Evolutionary conservation across 1,284 basidiomycete species (phyloP).

Genomic region (Leccinum ambiguum): DNA sequence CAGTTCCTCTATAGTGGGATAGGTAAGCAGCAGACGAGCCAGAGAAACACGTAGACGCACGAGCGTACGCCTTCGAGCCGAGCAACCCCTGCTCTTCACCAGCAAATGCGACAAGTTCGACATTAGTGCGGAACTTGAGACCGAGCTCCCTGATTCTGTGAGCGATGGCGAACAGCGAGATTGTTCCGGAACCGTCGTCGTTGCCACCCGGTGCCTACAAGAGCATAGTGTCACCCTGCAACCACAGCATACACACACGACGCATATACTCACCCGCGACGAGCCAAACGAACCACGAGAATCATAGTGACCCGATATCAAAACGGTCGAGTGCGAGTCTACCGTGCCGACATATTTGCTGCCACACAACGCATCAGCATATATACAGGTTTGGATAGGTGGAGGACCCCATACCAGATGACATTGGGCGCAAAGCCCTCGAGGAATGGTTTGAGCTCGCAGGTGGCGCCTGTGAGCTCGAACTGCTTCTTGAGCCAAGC

Average conservation of each 20-base stretch:
- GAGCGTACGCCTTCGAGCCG: constrained; percentile 66
- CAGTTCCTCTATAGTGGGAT: constrained; percentile 47
- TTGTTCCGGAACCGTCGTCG: constrained; percentile 82
- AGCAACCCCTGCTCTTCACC: constrained; percentile 72
- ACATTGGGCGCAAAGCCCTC: constrained; percentile 81
- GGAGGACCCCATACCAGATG: constrained; percentile 55
- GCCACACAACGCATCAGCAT: constrained; percentile 3
- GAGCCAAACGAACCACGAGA: constrained; percentile 84
- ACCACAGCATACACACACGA: not conserved
- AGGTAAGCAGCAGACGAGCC: not conserved
- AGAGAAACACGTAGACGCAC: constrained; percentile 33
- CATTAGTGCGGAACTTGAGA: constrained; percentile 64
- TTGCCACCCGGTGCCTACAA: constrained; percentile 51
- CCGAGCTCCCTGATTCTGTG: constrained; percentile 62
- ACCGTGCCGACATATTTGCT: constrained; percentile 55
- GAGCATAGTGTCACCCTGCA: not conserved
- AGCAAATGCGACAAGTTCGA: constrained; percentile 69
- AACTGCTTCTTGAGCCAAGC: constrained; percentile 73
- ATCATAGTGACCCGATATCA: constrained; percentile 85
- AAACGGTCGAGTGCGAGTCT: constrained; percentile 51
- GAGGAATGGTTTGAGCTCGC: constrained; percentile 65
- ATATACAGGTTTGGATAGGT: not conserved
- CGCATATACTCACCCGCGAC: constrained; percentile 23
- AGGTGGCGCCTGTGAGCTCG: constrained; percentile 71
- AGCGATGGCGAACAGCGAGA: constrained; percentile 75